Conservation (phyloP, 345 rosid genomes). For the Corchorus olitorius region DNA sequence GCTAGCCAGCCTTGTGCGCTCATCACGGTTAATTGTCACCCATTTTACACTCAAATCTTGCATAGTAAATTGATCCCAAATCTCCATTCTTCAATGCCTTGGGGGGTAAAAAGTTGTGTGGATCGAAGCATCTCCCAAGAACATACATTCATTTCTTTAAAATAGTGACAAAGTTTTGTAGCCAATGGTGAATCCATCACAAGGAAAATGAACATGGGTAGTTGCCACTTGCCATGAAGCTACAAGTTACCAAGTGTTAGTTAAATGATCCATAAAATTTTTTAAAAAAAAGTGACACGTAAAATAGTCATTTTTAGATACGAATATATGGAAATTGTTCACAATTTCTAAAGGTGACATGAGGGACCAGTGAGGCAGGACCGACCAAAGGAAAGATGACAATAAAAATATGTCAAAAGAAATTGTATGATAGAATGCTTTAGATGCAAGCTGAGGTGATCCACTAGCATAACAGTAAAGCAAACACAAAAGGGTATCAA, state of each 20-base stretch:
- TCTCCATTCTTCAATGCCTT: not conserved
- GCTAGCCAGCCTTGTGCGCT: not conserved
- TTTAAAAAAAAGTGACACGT: not conserved
- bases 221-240: too few relatives aligned
- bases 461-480: not conserved
- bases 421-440: not conserved
- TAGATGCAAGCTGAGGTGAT: not conserved
- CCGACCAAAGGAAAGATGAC: conserved; percentile 7
- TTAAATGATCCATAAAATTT: not conserved
- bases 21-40: conserved; percentile 26
- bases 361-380: conserved; percentile 6
- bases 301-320: not conserved
- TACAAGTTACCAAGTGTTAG: not conserved
- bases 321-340: not conserved
- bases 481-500: not conserved
- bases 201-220: not conserved
- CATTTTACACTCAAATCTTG: not conserved
- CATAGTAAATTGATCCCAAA: not conserved
- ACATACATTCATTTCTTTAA: too few relatives aligned
- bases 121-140: not conserved
- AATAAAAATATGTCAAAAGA: not conserved
- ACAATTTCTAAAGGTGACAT: not conserved
- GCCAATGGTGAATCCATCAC: not conserved
- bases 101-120: not conserved
- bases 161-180: too few relatives aligned